Evolutionary conservation across 306 rosid species (phyloP).

Genomic region (Lithocarpus polystachyus): DNA sequence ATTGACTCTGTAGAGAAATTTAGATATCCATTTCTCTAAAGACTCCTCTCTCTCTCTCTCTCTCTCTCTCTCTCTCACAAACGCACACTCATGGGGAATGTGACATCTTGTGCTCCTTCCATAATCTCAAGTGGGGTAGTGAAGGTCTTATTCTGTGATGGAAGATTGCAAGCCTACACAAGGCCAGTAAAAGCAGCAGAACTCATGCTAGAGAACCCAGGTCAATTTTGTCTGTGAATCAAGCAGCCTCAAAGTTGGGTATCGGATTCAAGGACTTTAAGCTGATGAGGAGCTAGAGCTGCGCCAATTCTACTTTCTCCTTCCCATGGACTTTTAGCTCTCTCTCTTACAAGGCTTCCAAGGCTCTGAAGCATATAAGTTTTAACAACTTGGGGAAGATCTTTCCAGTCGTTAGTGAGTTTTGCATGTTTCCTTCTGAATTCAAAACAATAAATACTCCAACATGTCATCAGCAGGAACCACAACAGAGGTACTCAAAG

Average conservation of each 20-base stretch:
- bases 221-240: conserved; percentile 75
- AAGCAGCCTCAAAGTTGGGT: conserved; percentile 58
- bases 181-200: conserved; percentile 70
- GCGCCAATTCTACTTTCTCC: conserved; percentile 65
- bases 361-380: conserved; percentile 47
- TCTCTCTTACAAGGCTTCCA: conserved; percentile 55
- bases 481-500: conserved; percentile 46
- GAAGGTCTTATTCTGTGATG: conserved; percentile 52
- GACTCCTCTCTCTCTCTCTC: neutral
- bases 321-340: conserved; percentile 77
- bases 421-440: conserved; percentile 60
- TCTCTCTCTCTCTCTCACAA: neutral
- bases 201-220: conserved; percentile 58
- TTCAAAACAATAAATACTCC: conserved; percentile 27
- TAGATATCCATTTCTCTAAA: neutral
- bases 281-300: conserved; percentile 60
- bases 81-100: conserved; percentile 59
- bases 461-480: conserved; percentile 17
- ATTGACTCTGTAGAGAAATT: neutral
- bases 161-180: conserved; percentile 49
- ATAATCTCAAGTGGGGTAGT: conserved; percentile 33
- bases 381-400: conserved; percentile 59
- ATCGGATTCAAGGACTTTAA: conserved; percentile 65
- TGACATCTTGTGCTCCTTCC: conserved; percentile 69
- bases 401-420: conserved; percentile 61